phyloP scores from a whole-genome alignment of 2,329 filamentous ascomycete species.

The Microcyclosporella mali region DNA sequence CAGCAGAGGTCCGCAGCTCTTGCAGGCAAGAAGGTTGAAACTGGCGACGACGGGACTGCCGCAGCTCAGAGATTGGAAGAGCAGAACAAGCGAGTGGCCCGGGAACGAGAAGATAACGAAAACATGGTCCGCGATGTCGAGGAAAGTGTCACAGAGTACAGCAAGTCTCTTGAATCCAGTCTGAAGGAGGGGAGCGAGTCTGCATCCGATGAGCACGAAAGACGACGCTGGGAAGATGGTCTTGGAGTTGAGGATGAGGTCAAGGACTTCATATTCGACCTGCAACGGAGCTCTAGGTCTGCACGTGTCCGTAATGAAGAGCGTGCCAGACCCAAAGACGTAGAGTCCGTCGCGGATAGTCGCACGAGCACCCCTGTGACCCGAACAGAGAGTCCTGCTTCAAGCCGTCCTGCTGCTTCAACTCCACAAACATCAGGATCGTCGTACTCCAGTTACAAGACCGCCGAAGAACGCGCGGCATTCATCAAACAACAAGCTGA shows the following conservation, averaged over 20 bases:
- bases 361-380: conserved; percentile 23
- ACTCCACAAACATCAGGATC: conserved; percentile 48
- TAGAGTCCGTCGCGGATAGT: conserved; percentile 22
- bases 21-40: conserved; percentile 67
- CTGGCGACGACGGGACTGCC: conserved; percentile 64
- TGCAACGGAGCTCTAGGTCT: conserved; percentile 79
- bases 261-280: conserved; percentile 94
- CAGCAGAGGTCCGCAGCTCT: conserved; percentile 91
- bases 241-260: conserved; percentile 95
- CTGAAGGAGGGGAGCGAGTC: conserved; percentile 75
- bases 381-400: conserved; percentile 28
- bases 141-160: conserved; percentile 87
- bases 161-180: conserved; percentile 74
- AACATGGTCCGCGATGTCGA: conserved; percentile 95
- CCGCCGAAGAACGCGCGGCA: conserved; percentile 85
- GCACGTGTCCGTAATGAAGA: conserved; percentile 62
- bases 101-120: conserved; percentile 89
- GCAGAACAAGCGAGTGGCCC: conserved; percentile 72
- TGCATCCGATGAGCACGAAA: conserved; percentile 79
- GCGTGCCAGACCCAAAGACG: conserved; percentile 20
- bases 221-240: conserved; percentile 89
- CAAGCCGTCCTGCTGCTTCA: conserved; percentile 26
- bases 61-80: conserved; percentile 82
- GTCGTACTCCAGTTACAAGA: conserved; percentile 78
- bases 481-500: conserved; percentile 97